These are phyloP conservation scores for Aspergillus fructus DNA, from an alignment of 2,329 filamentous ascomycete species.

Conservation along the genomic window DNA sequence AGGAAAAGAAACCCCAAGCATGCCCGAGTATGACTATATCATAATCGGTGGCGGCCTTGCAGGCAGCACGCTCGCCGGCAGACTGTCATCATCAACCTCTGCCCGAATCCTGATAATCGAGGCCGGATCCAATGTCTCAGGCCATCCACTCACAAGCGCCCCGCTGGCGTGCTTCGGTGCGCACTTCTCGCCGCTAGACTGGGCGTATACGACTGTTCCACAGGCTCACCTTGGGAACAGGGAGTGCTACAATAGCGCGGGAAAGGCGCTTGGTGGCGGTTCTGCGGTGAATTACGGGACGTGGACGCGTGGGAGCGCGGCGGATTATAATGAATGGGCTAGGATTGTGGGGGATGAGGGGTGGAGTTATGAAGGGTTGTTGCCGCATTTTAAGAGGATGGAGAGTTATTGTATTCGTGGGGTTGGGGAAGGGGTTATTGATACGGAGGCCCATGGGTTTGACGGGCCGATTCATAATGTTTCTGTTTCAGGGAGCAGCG, in stretches of 20 bases:
- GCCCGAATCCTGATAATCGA: slow-evolving; percentile 30
- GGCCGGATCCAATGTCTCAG: slow-evolving; percentile 27
- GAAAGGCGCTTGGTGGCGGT: slow-evolving; percentile 45
- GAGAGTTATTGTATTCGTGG: slow-evolving; percentile 31
- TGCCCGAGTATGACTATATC: slow-evolving; percentile 17
- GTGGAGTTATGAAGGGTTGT: slow-evolving; percentile 49
- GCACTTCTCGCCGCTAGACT: slow-evolving; percentile 31
- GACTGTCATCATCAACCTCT: slow-evolving; percentile 19
- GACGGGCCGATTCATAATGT: slow-evolving; percentile 27
- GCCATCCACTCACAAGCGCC: slow-evolving; percentile 2
- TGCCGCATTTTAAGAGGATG: slow-evolving; percentile 47
- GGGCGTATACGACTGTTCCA: slow-evolving; percentile 30
- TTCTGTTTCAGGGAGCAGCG: slow-evolving; percentile 18
- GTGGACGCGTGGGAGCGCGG: slow-evolving; percentile 46
- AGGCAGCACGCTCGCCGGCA: slow-evolving; percentile 30
- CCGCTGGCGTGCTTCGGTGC: slow-evolving; percentile 19
- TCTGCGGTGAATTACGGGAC: slow-evolving; percentile 43
- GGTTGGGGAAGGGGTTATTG: slow-evolving; percentile 11
- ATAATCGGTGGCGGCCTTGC: slow-evolving; percentile 32
- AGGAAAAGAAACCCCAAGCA: no score
- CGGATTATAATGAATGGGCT: slow-evolving; percentile 51
- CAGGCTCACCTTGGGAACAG: slow-evolving; percentile 29
- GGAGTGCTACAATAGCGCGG: slow-evolving; percentile 27
- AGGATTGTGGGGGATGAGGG: slow-evolving; percentile 39
- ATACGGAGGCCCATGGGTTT: slow-evolving; percentile 24